Percentiles rank a stretch among this genome's conserved stretches.
Conservation (phyloP, 768 basidiomycete genomes). For the Pilatotrama ljubarskyi region DNA sequence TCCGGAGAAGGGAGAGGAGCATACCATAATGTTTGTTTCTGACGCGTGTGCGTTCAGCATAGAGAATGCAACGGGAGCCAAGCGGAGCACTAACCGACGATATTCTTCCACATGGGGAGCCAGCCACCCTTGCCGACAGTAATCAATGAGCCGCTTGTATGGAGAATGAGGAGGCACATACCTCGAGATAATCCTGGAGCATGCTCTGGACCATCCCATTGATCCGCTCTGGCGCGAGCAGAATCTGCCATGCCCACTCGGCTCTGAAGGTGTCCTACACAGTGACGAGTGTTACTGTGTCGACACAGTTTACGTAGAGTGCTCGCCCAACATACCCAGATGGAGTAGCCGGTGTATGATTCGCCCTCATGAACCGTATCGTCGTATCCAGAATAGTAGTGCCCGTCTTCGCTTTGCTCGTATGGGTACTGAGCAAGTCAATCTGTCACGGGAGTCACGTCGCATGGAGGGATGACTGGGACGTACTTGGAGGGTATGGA, state of each 20-base stretch:
- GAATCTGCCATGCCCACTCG: conserved; percentile 75
- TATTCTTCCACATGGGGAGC: conserved; percentile 92
- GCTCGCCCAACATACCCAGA: conserved; percentile 58
- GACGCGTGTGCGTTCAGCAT: not conserved
- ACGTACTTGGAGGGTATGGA: conserved; percentile 58
- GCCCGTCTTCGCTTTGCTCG: conserved; percentile 64
- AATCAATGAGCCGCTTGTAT: not conserved
- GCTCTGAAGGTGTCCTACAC: conserved; percentile 75
- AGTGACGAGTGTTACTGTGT: not conserved
- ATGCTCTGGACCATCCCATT: conserved; percentile 77
- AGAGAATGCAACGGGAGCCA: not conserved
- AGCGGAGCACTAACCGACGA: conserved; percentile 49
- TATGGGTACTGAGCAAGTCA: conserved; percentile 81
- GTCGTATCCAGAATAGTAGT: conserved; percentile 80
- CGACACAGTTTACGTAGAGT: not conserved
- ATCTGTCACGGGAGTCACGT: too few species aligned
- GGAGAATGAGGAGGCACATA: conserved; percentile 22
- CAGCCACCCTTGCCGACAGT: conserved; percentile 56
- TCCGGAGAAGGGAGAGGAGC: not conserved
- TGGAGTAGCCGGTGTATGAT: conserved; percentile 83
- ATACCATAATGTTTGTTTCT: conserved; percentile 85
- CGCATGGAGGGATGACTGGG: not conserved
- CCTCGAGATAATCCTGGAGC: conserved; percentile 76
- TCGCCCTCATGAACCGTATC: conserved; percentile 58
- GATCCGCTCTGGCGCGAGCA: conserved; percentile 76